phyloP scores from a whole-genome alignment of 768 basidiomycete species.

The Agaricus sinodeliciosus region DNA sequence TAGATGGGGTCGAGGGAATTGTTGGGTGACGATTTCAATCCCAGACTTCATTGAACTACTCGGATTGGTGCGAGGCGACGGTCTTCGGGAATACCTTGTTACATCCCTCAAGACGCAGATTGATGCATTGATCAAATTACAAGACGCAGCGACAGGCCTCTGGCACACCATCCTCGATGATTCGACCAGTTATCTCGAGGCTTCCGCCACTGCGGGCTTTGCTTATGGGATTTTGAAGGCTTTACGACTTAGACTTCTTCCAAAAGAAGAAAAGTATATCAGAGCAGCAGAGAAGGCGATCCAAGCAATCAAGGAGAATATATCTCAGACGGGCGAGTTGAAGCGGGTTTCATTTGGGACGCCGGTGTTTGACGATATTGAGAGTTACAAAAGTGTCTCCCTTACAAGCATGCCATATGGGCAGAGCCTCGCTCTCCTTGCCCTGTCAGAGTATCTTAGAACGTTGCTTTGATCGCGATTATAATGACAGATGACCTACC shows the following conservation, averaged over 20 bases:
- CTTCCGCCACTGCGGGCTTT: constrained; percentile 41
- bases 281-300: constrained; percentile 31
- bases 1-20: constrained; percentile 50
- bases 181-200: constrained; percentile 43
- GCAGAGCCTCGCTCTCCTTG: constrained; percentile 43
- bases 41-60: constrained; percentile 44
- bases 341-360: constrained; percentile 46
- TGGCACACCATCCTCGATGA: constrained; percentile 54
- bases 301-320: constrained; percentile 35
- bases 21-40: constrained; percentile 43
- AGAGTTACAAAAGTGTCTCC: constrained; percentile 44
- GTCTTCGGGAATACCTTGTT: constrained; percentile 34
- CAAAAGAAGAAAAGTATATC: constrained; percentile 33
- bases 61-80: constrained; percentile 31
- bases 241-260: constrained; percentile 34
- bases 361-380: constrained; percentile 40
- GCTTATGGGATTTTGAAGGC: constrained; percentile 41
- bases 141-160: constrained; percentile 37
- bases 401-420: constrained; percentile 55
- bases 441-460: constrained; percentile 41
- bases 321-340: constrained; percentile 40
- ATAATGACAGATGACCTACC: not conserved
- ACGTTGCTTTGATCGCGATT: constrained; percentile 24
- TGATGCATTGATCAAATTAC: constrained; percentile 37
- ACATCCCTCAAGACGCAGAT: constrained; percentile 38